Evolutionary conservation across 129 eudicot species (phyloP).

Genomic region (Chrysanthemum makinoi): DNA sequence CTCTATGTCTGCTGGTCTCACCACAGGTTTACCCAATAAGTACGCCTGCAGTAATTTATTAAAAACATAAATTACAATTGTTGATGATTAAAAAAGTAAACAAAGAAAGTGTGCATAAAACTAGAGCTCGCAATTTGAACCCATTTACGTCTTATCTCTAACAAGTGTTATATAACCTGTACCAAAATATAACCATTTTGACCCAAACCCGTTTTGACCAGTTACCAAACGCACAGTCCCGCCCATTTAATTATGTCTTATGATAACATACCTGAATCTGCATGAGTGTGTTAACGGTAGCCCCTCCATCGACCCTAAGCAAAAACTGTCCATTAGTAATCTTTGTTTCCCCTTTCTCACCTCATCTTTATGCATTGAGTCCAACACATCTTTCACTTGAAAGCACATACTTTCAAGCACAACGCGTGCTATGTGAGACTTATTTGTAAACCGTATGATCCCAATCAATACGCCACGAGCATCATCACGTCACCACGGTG

Average conservation of each 20-base stretch:
- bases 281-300: conserved; percentile 80
- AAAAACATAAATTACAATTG: neutral
- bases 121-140: neutral
- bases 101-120: neutral
- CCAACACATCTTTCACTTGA: conserved; percentile 95
- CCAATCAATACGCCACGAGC: conserved; percentile 97
- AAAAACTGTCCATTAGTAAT: conserved; percentile 67
- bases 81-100: neutral
- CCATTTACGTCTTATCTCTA: neutral
- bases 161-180: neutral
- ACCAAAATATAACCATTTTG: neutral
- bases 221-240: neutral
- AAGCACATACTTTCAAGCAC: conserved; percentile 99
- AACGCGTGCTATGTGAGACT: conserved; percentile 83
- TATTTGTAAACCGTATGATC: conserved; percentile 84
- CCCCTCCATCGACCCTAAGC: conserved; percentile 96
- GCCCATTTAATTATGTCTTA: neutral
- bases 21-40: conserved; percentile 72
- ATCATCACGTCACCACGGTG: conserved; percentile 99
- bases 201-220: conserved; percentile 12
- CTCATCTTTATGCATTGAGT: conserved; percentile 96
- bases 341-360: conserved; percentile 59
- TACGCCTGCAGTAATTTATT: conserved; percentile 57
- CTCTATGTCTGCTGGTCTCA: conserved; percentile 87
- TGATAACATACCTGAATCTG: conserved; percentile 73